Base-by-base conservation (phyloP, 1,139 yeast genomes). In the Entelexis sorbosivorans region DNA sequence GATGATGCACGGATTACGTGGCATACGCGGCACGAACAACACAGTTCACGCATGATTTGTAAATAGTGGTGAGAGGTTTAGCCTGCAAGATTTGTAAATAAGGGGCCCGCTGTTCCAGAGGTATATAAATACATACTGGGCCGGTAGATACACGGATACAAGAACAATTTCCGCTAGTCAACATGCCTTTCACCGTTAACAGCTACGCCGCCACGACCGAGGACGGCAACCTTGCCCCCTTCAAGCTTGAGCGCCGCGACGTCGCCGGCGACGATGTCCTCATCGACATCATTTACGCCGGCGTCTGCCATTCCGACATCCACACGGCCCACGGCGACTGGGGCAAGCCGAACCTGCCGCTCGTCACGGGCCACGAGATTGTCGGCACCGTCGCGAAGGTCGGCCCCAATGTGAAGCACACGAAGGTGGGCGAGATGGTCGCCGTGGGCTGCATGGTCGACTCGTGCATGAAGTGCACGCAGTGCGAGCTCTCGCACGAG, bases 221-320 rank as follows among this genome's bases (percentile, higher is more conserved):
- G 13, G 17, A 38, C 7, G 35, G 49, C 16, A 29, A 33, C 14
- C 51, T 52, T 14, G 36, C 40, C 17, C 56, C 52, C 10, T 36
- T 43, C 43, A 33, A 55, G 38, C 51, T 57, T 20, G 55, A 52
- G 42, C 58, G 57, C 33, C 59, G 58, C 20, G 60, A 57, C 29
- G 46, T 50, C 14, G 38, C 38, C 8, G 36, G 44, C 11, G 51
- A 52, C 46, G 64, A 61, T 60, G 74, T 78, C 31, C 76, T 73
- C 20, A 63, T 77, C 57, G 66, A 75, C 63, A 71, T 68, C 50
- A 65, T 69, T 50, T 70, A 71, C 50, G 76, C 84, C 62, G 84
- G 85, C 33, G 70, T 80, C 55, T 80, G 87, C 66, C 83, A 82
- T 28, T 70, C 79, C 13, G 82, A 78, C 60, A 62, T 75, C 55